These are phyloP conservation scores for Leccinum boreale DNA, from an alignment of 768 basidiomycete genomes.

Conservation along the genomic window DNA sequence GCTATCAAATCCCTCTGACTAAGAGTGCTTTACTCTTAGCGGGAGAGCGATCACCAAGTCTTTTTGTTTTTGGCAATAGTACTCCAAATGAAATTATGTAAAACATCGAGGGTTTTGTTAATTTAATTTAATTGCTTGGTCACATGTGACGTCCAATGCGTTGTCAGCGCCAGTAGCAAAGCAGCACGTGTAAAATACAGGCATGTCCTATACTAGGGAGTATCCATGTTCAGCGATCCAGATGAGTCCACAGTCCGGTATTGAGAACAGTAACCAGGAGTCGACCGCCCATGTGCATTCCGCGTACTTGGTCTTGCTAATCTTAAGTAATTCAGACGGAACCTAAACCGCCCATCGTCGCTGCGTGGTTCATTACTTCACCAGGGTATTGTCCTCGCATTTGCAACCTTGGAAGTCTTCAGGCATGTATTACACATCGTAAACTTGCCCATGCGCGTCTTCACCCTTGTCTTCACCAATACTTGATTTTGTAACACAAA, in stretches of 20 bases:
- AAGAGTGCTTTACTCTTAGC: too few species aligned
- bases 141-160: too few species aligned
- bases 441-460: conserved; percentile 36
- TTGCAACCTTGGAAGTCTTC: conserved; percentile 28
- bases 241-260: conserved; percentile 5
- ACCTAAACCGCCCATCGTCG: not conserved
- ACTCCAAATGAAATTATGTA: too few species aligned
- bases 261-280: not conserved
- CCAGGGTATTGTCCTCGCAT: conserved; percentile 13
- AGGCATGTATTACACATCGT: conserved; percentile 35
- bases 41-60: too few species aligned
- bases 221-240: not conserved
- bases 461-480: conserved; percentile 35
- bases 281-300: conserved; percentile 1
- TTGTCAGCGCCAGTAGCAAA: too few species aligned
- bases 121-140: too few species aligned
- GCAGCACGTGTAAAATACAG: conserved; percentile 3
- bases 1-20: too few species aligned
- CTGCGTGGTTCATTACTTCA: conserved; percentile 22
- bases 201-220: not conserved
- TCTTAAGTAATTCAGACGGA: conserved; percentile 23
- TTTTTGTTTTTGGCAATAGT: too few species aligned
- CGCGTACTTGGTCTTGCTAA: conserved; percentile 14
- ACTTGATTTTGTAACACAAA: conserved; percentile 44
- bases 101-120: too few species aligned